These are phyloP conservation scores for Rhodotorula babjevae DNA, from an alignment of 768 basidiomycete genomes.

Conservation along the genomic window DNA sequence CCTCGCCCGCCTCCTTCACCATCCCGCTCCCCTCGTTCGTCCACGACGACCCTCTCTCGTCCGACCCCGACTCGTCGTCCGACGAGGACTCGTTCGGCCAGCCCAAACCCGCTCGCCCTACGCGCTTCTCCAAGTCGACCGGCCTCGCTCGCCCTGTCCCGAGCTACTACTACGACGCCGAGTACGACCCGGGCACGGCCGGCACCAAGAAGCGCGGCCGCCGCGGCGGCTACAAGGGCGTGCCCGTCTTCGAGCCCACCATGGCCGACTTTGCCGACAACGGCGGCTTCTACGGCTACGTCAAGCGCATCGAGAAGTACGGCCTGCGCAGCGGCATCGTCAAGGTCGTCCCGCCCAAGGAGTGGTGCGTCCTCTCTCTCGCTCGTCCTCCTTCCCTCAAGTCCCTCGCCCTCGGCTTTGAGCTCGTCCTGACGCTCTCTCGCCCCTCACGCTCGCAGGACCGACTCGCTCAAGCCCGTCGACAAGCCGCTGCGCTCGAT, in stretches of 20 bases:
- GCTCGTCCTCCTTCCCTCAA: no score
- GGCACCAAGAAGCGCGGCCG: constrained; percentile 41
- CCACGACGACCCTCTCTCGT: constrained; percentile 26
- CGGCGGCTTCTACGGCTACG: constrained; percentile 64
- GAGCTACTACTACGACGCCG: constrained; percentile 39
- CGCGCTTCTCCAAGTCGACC: constrained; percentile 9
- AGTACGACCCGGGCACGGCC: constrained; percentile 35
- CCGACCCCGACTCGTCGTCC: constrained; percentile 28
- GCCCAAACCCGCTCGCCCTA: constrained; percentile 15
- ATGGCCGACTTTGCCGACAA: constrained; percentile 78
- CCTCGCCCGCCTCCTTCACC: background rate
- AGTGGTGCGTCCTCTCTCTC: constrained; percentile 62
- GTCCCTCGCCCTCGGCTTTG: no score
- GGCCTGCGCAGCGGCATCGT: constrained; percentile 85
- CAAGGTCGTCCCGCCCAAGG: constrained; percentile 89
- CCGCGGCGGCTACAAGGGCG: constrained; percentile 54
- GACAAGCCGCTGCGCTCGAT: constrained; percentile 65
- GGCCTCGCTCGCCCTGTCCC: constrained; percentile 25
- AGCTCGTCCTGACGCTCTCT: background rate
- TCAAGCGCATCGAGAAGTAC: constrained; percentile 82
- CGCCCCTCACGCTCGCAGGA: constrained; percentile 53
- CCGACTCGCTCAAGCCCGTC: constrained; percentile 65
- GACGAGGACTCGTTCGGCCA: constrained; percentile 29
- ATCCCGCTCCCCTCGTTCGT: constrained; percentile 32
- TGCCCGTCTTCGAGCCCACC: constrained; percentile 91